phyloP scores from a whole-genome alignment of 2,329 filamentous ascomycete species.

The Penicillium decumbens region DNA sequence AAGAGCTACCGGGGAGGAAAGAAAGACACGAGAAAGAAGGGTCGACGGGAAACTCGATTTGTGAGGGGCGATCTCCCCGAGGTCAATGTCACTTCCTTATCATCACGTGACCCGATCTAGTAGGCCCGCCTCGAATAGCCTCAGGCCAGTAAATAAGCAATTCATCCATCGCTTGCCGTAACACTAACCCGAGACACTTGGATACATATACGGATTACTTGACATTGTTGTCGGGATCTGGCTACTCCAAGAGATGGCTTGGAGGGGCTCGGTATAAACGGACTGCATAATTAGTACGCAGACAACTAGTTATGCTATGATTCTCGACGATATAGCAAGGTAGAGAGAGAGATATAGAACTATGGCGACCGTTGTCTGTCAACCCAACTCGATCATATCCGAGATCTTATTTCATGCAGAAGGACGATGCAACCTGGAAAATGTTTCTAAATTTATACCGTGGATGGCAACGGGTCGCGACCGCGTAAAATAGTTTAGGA shows the following conservation, averaged over 20 bases:
- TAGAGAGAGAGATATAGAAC: neutral
- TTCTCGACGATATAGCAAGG: neutral
- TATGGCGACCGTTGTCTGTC: neutral
- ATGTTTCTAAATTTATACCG: constrained; percentile 11
- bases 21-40: neutral
- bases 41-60: neutral
- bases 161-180: neutral
- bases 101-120: constrained; percentile 14
- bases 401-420: neutral
- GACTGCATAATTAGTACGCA: neutral
- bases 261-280: neutral
- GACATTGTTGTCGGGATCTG: neutral
- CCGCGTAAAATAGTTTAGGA: neutral
- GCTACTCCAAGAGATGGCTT: neutral
- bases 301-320: neutral
- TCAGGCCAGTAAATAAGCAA: constrained; percentile 2
- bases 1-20: neutral
- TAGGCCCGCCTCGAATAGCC: neutral
- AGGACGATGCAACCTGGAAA: neutral
- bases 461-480: neutral
- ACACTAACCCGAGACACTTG: neutral
- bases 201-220: neutral
- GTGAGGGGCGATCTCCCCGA: constrained; percentile 1
- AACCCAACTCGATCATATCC: neutral
- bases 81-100: constrained; percentile 8